Conservation (phyloP, 192 early-diverging fungal species). For the Entophlyctis luteolus region DNA sequence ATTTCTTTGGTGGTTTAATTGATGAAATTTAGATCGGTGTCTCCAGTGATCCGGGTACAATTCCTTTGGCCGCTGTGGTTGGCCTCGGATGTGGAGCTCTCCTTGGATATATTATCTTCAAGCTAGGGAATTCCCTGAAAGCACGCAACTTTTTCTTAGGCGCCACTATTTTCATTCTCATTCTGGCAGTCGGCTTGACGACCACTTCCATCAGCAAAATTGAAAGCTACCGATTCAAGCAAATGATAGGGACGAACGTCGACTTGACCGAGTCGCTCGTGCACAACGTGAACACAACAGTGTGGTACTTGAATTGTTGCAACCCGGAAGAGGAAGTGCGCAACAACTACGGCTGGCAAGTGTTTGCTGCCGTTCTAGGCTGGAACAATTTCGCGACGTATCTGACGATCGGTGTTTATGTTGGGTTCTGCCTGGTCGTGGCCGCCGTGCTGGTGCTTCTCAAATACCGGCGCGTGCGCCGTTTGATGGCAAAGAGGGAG, state of each 20-base stretch:
- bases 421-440: constrained; percentile 70
- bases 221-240: constrained; percentile 55
- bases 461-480: no score
- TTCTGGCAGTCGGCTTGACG: constrained; percentile 77
- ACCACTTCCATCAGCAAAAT: constrained; percentile 61
- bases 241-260: not conserved
- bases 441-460: constrained; percentile 45
- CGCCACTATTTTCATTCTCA: constrained; percentile 66
- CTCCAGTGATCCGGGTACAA: constrained; percentile 57
- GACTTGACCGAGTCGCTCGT: constrained; percentile 9
- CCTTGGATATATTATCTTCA: constrained; percentile 73
- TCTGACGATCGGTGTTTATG: constrained; percentile 71
- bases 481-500: no score
- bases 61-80: constrained; percentile 73
- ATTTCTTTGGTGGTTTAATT: not conserved
- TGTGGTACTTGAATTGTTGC: constrained; percentile 64
- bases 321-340: constrained; percentile 36
- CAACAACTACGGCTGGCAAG: constrained; percentile 52
- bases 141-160: constrained; percentile 73
- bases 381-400: constrained; percentile 73
- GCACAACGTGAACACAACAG: constrained; percentile 45
- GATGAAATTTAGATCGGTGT: constrained; percentile 47
- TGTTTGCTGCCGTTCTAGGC: constrained; percentile 73
- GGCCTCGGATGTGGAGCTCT: constrained; percentile 65
- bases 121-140: constrained; percentile 59